phyloP scores from a whole-genome alignment of 2,329 filamentous ascomycete species.

The Pseudopithomyces chartarum region DNA sequence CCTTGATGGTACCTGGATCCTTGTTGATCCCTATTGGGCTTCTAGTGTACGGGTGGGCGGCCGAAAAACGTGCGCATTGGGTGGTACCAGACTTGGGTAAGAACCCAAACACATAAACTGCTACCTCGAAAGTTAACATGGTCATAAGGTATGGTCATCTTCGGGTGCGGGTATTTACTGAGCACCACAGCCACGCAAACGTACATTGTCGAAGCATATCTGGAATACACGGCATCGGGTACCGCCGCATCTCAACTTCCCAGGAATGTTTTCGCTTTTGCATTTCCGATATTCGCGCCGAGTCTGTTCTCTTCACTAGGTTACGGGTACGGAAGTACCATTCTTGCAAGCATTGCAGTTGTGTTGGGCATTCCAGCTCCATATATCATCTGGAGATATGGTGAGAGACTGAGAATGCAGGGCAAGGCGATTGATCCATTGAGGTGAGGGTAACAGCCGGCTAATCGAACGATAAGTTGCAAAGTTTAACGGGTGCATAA shows the following conservation, averaged over 20 bases:
- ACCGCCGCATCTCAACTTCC: constrained; percentile 54
- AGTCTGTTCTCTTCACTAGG: constrained; percentile 38
- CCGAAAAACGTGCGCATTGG: constrained; percentile 57
- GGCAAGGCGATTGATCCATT: constrained; percentile 1
- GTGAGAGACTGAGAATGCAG: constrained; percentile 50
- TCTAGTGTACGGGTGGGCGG: constrained; percentile 58
- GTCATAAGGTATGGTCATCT: constrained; percentile 41
- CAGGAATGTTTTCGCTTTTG: constrained; percentile 31
- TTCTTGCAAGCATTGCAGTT: constrained; percentile 29
- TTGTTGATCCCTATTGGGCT: constrained; percentile 36
- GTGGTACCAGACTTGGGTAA: constrained; percentile 57
- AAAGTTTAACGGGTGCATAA: constrained; percentile 17
- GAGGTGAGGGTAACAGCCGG: not conserved
- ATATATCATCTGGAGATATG: constrained; percentile 53
- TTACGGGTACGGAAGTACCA: constrained; percentile 40
- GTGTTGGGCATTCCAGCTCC: constrained; percentile 47
- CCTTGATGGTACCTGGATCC: constrained; percentile 24
- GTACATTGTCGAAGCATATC: constrained; percentile 66
- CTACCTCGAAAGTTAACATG: not conserved
- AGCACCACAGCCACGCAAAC: constrained; percentile 52
- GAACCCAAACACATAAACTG: not conserved
- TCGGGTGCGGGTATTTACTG: constrained; percentile 46
- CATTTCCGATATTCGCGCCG: constrained; percentile 43
- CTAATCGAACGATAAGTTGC: constrained; percentile 3
- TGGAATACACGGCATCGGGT: constrained; percentile 61